Evolutionary conservation across 768 basidiomycete genomes (phyloP).

Genomic region (Mycena capillaripes): DNA sequence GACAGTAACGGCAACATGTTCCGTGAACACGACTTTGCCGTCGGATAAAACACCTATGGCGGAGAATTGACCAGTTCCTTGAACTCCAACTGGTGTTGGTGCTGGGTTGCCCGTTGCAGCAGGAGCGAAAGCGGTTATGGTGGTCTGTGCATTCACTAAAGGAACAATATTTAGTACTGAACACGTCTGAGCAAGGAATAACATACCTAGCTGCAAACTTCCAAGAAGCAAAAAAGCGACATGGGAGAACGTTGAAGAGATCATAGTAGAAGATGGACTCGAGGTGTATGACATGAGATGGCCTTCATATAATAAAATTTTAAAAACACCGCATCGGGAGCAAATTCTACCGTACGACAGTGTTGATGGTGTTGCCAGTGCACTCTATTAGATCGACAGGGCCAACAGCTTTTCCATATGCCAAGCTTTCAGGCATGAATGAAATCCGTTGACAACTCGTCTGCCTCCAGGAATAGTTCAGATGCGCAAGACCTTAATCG

Average conservation of each 20-base stretch:
- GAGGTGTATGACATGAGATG: neutral
- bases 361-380: neutral
- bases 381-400: too few relatives aligned
- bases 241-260: neutral
- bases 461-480: neutral
- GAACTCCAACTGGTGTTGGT: neutral
- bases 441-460: neutral
- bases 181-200: neutral
- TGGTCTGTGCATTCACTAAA: constrained; percentile 1
- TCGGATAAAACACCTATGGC: neutral
- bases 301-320: neutral
- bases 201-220: neutral
- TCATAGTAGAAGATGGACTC: neutral
- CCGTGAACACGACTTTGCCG: neutral
- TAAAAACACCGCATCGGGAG: neutral
- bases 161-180: neutral
- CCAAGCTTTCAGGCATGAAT: neutral
- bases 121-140: neutral
- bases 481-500: neutral
- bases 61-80: neutral
- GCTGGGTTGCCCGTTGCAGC: neutral
- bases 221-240: neutral
- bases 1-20: neutral
- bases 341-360: neutral
- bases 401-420: neutral